Base-by-base conservation (phyloP, 768 basidiomycete genomes). In the Podaxis rugospora region DNA sequence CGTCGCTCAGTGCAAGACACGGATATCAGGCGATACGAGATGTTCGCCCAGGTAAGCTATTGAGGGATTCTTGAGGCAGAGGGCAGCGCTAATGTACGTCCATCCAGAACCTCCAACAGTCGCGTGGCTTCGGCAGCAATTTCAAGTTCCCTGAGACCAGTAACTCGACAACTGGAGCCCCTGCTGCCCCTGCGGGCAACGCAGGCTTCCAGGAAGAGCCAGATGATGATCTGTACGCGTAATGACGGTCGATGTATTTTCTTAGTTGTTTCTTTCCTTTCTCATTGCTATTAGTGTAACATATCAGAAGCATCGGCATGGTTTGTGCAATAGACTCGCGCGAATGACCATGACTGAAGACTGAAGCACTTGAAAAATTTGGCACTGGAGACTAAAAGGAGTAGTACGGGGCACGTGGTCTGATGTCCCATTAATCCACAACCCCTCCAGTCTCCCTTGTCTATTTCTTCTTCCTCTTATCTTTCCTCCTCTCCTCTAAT, bases 1-100 rank as follows among this genome's bases (percentile, higher is more conserved):
- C 90, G 97, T 73, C 90, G 97, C 55, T 98, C 95, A 11, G 96
- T 98, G 57, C 95, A 93, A 11, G 95, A 98, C 70, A 87, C 91
- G 65, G 96, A 98, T 70, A 96, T 98, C 75, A 85, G 95, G 69
- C 88, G 95, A 56, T 99, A 98, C 75, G 96, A 98, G 84, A 95
- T 97, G 89, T 98, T 98, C 74, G 78, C 95, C 37, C 95, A 95
- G 82, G 88, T 89, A 71, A 55, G 82, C 69, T 21, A 55, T 61
- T 55, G 50, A 11, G 51, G 61, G 21, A 5, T 18, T 53, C 9
- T 23, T 44, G 53, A 16, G 59, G 32, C 58, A 21, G 14, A 35
- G 50, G 23, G 44, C 50, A n/a, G 28, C 62, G 28, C 59, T 68
- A 14, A 64, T 42, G n/a, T 57, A 11, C 13, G 57, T 55, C 44